Evolutionary conservation across 495 filamentous ascomycete species (phyloP), one percentile per base, ranked within the genome.

Genomic region (Hyaloscypha bicolor): DNA sequence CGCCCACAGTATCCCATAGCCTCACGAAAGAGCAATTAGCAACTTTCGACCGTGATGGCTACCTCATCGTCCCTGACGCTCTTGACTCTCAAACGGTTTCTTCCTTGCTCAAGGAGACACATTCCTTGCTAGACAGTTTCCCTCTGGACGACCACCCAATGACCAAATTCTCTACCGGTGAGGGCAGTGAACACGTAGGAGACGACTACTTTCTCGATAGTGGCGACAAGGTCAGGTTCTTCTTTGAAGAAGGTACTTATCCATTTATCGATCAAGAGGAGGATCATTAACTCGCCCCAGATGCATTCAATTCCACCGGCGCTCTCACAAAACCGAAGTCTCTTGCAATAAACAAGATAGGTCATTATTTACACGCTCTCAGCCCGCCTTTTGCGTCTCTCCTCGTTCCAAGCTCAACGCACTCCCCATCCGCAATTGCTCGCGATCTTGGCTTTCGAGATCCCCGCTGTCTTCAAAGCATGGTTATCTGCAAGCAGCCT

Each of bases 401-500:
- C 0, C 88, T 65, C 71, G 89, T 59, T 80, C 80, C 66, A 35
- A 72, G 63, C 58, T 71, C 74, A 16, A 73, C 69, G 2, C 73
- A 71, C 48, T 32, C 74, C 69, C 69, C 60, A 32, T 78, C 81
- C 0, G 87, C 86, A 1, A 88, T 99, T 30, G 93, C 94, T 8
- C 78, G 78, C 19, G 83, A 81, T 2, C 79, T 99, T 14, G 87
- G 89, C 1, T 97, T 96, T 78, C 65, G 62, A 0, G 89, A 95
- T 73, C 93, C 95, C 0, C 68, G 79, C 22, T 79, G 77, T 61
- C 81, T 99, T 66, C 95, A 99, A 81, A 93, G 90, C 72, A 99
- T 99, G 95, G 84, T 97, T 9, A 99, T 99, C 69, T 96, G 92
- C 85, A 99, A 99, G 75, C 95, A 97, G 78, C 94, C 95, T 9